These are phyloP conservation scores for Guadua angustifolia DNA, from an alignment of 176 grass and related monocot genomes.

Conservation along the genomic window DNA sequence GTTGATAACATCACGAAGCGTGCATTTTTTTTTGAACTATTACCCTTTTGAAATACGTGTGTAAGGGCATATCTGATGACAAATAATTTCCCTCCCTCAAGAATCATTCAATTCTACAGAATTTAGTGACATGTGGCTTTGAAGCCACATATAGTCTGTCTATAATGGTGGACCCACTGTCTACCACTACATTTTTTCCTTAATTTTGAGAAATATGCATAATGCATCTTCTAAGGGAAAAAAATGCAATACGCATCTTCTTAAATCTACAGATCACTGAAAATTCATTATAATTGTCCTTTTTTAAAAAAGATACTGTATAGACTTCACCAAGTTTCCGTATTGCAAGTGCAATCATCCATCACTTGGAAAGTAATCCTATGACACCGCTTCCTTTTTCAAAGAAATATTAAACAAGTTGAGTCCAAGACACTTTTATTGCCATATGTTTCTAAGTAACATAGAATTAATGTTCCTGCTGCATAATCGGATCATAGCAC, in stretches of 20 bases:
- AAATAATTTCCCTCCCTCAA: background rate
- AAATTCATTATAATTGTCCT: background rate
- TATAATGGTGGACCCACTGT: background rate
- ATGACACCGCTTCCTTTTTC: background rate
- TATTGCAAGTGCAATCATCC: background rate
- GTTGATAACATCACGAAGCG: constrained; percentile 1
- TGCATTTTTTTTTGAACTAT: background rate
- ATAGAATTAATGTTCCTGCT: background rate
- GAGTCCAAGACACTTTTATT: background rate
- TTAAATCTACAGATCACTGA: background rate
- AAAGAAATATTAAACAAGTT: constrained; percentile 9
- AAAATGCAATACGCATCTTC: background rate
- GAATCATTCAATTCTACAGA: background rate
- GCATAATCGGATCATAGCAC: constrained; percentile 4
- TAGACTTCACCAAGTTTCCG: background rate
- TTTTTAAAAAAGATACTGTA: background rate
- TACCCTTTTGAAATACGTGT: constrained; percentile 22
- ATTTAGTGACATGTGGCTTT: background rate
- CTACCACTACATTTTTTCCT: background rate
- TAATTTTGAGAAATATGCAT: background rate
- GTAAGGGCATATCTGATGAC: constrained; percentile 23
- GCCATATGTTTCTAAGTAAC: background rate
- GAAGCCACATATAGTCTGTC: background rate
- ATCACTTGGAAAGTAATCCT: background rate
- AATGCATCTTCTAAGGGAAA: too few relatives aligned